Base-by-base conservation (phyloP, 2,329 filamentous ascomycete species). In the Helotiales sp. region DNA sequence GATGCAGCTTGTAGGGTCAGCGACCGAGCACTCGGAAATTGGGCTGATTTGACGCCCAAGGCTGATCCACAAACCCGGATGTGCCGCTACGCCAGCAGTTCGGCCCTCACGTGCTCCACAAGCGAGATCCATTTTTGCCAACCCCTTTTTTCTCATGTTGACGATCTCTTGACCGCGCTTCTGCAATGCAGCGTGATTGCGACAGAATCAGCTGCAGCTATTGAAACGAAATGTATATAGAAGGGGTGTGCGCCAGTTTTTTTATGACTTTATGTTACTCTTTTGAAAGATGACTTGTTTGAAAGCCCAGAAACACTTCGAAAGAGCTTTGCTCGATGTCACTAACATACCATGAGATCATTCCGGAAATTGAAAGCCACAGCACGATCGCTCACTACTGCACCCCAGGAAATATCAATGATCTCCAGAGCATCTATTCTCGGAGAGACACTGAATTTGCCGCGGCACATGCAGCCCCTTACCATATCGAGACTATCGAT, bases 11-110 rank as follows among this genome's bases (percentile, higher is more conserved):
- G 34, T 60, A 37, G 57, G 34, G 34, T 60, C 37, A 60, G 57
- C 40, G 32, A 45, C 57, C 57, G 57, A 60, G 57, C 57, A 43
- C 57, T 28, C 40, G 57, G 57, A 60, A 43, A 60, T 60, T 60
- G 57, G 37, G 15, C 7, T n/a, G 57, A 60, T 43, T 28, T 45
- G 54, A 45, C 24, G 15, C 57, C 57, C 40, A 45, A 30, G 40
- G 37, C 37, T 45, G 57, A 43, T 45, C 57, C 57, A 60, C 57
- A 47, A 24, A 45, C 11, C 37, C 26, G 37, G 57, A 47, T 20
- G 34, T 45, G 24, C 40, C 34, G 57, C 40, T 3, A 59, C 34
- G 57, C 40, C 3, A 59, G 37, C 43, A 45, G 37, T n/a, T 45
- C 37, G 57, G 57, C 37, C n/a, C 15, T 17, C 24, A 26, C 22